These are phyloP conservation scores for Ogataea glucozyma DNA, from an alignment of 805 yeast species.

Conservation along the genomic window DNA sequence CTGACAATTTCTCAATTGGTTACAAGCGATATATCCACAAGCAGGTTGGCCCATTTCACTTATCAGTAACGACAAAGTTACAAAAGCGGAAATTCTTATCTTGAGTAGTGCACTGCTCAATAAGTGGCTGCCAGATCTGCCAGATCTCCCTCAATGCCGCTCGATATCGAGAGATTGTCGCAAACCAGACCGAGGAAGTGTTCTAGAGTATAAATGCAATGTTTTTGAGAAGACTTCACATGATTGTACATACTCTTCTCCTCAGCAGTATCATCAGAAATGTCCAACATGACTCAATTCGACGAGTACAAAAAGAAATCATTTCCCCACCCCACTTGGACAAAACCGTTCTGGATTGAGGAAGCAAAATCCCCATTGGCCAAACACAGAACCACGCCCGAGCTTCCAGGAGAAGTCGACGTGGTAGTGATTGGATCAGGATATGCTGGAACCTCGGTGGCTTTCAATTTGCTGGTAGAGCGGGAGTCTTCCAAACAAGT, in stretches of 20 bases:
- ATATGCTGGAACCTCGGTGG: conserved; percentile 45
- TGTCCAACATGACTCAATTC: background rate
- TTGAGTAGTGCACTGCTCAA: no score
- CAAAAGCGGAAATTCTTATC: no score
- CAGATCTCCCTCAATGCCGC: no score
- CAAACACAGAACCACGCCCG: conserved; percentile 25
- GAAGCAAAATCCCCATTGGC: conserved; percentile 23
- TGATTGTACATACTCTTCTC: no score
- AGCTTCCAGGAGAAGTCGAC: conserved; percentile 40
- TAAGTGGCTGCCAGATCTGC: no score
- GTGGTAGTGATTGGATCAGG: conserved; percentile 47
- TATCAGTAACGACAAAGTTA: no score
- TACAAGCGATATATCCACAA: no score
- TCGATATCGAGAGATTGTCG: no score
- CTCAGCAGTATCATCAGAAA: background rate
- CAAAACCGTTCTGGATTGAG: conserved; percentile 20
- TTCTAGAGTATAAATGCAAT: no score
- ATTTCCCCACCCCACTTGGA: conserved; percentile 5
- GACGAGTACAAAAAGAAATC: conserved; percentile 3
- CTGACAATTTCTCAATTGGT: no score
- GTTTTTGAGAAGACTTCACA: background rate
- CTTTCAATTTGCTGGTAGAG: conserved; percentile 38
- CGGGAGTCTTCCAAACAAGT: conserved; percentile 22
- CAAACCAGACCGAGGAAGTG: no score
- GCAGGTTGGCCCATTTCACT: no score